Base-by-base conservation (phyloP, 805 yeast genomes). In the Yamadazyma olivae region DNA sequence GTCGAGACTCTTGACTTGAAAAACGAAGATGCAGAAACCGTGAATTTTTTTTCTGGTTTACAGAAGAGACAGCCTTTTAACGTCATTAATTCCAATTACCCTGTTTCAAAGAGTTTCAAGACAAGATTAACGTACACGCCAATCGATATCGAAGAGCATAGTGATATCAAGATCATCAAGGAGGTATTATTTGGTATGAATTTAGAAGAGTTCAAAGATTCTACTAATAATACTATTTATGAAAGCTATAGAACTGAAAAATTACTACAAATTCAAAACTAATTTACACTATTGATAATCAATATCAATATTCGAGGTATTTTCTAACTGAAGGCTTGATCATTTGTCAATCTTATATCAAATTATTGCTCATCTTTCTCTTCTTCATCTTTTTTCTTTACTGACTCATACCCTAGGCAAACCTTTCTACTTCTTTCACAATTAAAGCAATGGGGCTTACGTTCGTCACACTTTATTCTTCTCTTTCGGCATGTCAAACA, bases 401-500 rank as follows among this genome's bases (percentile, higher is more conserved):
- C 37, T 32, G 48, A 41, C 32, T 76, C 84, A 52, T 83, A 82
- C 4, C 88, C 89, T n/a, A 77, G 58, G 47, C 90, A 83, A 8
- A 72, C 70, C 40, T 81, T 79, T 50, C 75, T 75, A 17, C 78
- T 67, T 38, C 81, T 71, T 46, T 77, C 80, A 53, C 90, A 83
- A 50, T 83, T 82, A 47, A 64, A 67, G 53, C 90, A 83, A 38
- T 71, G 66, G 1, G 89, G 88, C 48, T 78, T 81, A 32, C 80
- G 57, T 60, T 83, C 90, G 56, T 83, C 90, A 57, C 90, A 83
- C 59, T 82, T 82, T 50, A 82, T 79, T 30, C 89, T 64, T 43
- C 89, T 61, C 51, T 77, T 74, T 22, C 89, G 68, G 53, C 90
- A 83, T 1, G 90, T 83, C 38, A 81, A 57, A 54, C 90, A 83